Evolutionary conservation across 140 eudicot genomes (phyloP).

Genomic region (Stevia rebaudiana): DNA sequence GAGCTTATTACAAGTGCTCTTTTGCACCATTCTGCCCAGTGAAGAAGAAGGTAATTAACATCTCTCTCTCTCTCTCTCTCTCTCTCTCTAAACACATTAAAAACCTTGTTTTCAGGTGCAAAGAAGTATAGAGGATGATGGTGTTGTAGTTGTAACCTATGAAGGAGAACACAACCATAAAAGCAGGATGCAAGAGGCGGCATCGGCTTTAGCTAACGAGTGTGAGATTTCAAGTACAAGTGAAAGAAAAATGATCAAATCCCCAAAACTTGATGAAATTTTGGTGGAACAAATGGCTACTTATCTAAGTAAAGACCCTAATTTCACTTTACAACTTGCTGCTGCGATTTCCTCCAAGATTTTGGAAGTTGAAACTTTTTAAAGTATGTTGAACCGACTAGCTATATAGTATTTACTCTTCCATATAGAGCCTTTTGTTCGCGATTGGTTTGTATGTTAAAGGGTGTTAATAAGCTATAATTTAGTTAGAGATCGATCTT

Average conservation of each 20-base stretch:
- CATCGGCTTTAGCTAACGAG: constrained; percentile 6
- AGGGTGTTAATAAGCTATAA: no score
- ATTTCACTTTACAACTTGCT: constrained; percentile 54
- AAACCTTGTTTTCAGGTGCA: constrained; percentile 46
- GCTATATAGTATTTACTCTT: no score
- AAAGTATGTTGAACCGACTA: background rate
- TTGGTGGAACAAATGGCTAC: constrained; percentile 66
- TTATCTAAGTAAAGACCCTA: constrained; percentile 48
- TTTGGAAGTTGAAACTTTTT: constrained; percentile 19
- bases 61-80: background rate
- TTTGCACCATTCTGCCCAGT: constrained; percentile 74
- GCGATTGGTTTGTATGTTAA: background rate
- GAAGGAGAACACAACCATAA: constrained; percentile 78
- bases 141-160: constrained; percentile 56
- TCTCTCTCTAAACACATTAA: background rate
- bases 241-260: constrained; percentile 1
- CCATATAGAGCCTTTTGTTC: background rate
- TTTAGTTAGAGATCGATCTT: no score
- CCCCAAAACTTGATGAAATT: constrained; percentile 26
- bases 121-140: constrained; percentile 61
- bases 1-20: constrained; percentile 80
- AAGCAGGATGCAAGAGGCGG: constrained; percentile 21
- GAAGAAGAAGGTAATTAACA: constrained; percentile 61
- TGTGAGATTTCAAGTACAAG: background rate
- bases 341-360: constrained; percentile 54